Evolutionary conservation across 495 filamentous ascomycete species (phyloP).

Genomic region (Usnea hakonensis): DNA sequence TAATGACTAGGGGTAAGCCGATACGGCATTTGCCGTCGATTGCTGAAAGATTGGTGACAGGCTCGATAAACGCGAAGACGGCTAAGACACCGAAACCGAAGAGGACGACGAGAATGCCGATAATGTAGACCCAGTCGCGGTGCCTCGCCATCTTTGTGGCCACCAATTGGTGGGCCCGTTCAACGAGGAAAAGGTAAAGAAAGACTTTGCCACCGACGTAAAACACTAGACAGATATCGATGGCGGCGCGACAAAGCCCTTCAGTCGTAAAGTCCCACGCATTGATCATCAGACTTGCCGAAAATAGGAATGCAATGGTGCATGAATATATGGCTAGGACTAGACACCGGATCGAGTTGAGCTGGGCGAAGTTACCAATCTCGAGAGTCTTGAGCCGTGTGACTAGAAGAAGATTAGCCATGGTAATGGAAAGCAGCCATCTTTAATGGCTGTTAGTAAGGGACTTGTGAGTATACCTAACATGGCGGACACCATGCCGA

Average conservation of each 20-base stretch:
- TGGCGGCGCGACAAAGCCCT: constrained; percentile 23
- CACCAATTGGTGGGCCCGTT: constrained; percentile 30
- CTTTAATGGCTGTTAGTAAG: not conserved
- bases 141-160: constrained; percentile 15
- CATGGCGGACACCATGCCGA: not conserved
- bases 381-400: not conserved
- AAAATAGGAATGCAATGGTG: not conserved
- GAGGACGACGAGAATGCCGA: constrained; percentile 25
- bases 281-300: not conserved
- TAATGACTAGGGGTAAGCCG: constrained; percentile 29
- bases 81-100: constrained; percentile 31
- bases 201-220: constrained; percentile 30
- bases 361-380: not conserved
- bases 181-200: constrained; percentile 34
- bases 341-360: not conserved
- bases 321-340: not conserved
- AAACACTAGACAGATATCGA: constrained; percentile 31
- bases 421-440: not conserved
- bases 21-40: constrained; percentile 29
- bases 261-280: constrained; percentile 2
- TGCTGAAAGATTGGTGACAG: constrained; percentile 23
- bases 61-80: constrained; percentile 28
- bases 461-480: not conserved
- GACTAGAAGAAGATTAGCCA: not conserved
- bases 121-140: constrained; percentile 9